Percentiles rank a stretch among this genome's conserved stretches.
Conservation (phyloP, 768 basidiomycete species). For the Rhizopogon salebrosus region DNA sequence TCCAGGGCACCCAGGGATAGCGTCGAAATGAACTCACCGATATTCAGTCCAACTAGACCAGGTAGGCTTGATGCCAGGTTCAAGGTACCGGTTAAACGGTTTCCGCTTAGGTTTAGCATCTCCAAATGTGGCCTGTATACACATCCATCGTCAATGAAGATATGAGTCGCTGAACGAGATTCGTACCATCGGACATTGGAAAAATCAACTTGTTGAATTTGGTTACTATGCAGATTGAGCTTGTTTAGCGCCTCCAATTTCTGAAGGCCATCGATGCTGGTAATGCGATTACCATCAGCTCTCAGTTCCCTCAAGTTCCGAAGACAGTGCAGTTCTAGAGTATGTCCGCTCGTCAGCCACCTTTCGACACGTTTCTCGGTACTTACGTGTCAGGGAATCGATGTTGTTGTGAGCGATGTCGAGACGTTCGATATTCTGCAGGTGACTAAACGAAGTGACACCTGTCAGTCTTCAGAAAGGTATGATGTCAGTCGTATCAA, state of each 20-base stretch:
- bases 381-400: constrained; percentile 82
- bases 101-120: constrained; percentile 77
- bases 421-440: constrained; percentile 80
- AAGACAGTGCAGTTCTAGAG: constrained; percentile 77
- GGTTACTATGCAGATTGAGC: constrained; percentile 76
- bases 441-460: constrained; percentile 83
- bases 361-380: not conserved
- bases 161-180: constrained; percentile 9
- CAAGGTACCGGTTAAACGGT: constrained; percentile 52
- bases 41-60: constrained; percentile 67
- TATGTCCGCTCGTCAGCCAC: not conserved
- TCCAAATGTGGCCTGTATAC: constrained; percentile 62
- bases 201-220: constrained; percentile 58
- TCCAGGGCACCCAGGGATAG: constrained; percentile 10
- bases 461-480: constrained; percentile 62
- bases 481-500: constrained; percentile 10
- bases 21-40: constrained; percentile 56
- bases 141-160: constrained; percentile 29
- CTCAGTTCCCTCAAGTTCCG: constrained; percentile 83
- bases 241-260: constrained; percentile 78
- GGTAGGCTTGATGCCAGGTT: constrained; percentile 56
- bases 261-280: constrained; percentile 68
- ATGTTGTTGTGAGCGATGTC: constrained; percentile 90
- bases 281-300: constrained; percentile 80
- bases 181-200: constrained; percentile 58